Conservation (phyloP, 1,284 basidiomycete species). For the Ceratobasidium theobromae region DNA sequence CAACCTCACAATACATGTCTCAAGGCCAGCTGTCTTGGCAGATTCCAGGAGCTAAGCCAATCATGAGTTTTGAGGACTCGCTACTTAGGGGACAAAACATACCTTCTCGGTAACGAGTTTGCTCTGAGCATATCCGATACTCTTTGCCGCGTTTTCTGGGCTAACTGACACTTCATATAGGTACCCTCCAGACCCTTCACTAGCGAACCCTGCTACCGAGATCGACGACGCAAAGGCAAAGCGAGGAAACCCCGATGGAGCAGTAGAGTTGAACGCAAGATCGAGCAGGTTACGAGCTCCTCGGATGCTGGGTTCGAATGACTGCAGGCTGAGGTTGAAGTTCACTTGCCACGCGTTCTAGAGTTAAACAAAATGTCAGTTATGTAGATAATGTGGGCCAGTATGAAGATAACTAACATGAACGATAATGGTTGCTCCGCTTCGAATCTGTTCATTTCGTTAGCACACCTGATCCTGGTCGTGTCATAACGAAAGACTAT, state of each 20-base stretch:
- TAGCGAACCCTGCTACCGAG: not conserved
- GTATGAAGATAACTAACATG: conserved; percentile 35
- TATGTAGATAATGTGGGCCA: not conserved
- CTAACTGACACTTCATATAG: conserved; percentile 7
- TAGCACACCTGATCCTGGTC: not conserved
- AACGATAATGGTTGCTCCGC: conserved; percentile 44
- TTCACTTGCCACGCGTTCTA: conserved; percentile 42
- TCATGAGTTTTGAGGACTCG: not conserved
- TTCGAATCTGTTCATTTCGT: not conserved
- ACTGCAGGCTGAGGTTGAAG: conserved; percentile 35
- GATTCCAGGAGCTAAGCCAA: not conserved
- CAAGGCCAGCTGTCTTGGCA: not conserved
- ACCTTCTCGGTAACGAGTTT: conserved; percentile 33
- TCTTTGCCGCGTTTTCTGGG: not conserved
- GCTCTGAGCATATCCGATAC: conserved; percentile 33
- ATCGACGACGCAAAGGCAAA: conserved; percentile 32
- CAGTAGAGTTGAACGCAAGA: conserved; percentile 28
- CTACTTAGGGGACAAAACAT: not conserved
- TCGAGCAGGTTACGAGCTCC: conserved; percentile 34
- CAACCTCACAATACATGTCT: conserved; percentile 25
- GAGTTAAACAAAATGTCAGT: not conserved
- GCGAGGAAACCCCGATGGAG: conserved; percentile 2
- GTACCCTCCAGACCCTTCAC: not conserved
- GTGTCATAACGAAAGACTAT: not conserved
- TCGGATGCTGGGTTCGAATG: conserved; percentile 34